These are phyloP conservation scores for Plasmodium coatneyi DNA, from an alignment of 169 alveolate species.

Conservation along the genomic window DNA sequence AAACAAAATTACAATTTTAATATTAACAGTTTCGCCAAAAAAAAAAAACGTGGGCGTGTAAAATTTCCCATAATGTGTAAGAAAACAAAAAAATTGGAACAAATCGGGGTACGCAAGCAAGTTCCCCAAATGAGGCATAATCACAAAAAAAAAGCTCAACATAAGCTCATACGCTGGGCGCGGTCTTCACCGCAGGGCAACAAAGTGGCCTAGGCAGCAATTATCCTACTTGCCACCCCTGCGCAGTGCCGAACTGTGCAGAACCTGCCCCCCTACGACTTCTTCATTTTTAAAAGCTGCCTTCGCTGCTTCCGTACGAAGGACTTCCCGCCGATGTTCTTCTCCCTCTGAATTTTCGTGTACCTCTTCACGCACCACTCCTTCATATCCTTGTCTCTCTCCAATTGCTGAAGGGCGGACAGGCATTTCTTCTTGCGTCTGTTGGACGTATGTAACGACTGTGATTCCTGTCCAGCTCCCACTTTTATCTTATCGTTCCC, in stretches of 20 bases:
- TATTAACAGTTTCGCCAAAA: neutral
- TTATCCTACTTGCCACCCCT: neutral
- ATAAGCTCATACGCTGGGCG: neutral
- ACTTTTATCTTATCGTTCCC: conserved; percentile 61
- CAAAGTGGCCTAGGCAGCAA: neutral
- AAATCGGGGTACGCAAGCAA: neutral
- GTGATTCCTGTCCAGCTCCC: conserved; percentile 73
- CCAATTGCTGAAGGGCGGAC: conserved; percentile 55
- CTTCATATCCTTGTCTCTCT: conserved; percentile 35
- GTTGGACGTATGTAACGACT: conserved; percentile 72
- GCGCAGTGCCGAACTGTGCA: neutral
- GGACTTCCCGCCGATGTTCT: conserved; percentile 74
- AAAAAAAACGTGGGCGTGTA: neutral
- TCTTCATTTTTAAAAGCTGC: conserved; percentile 12
- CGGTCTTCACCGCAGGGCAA: neutral
- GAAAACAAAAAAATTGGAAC: neutral
- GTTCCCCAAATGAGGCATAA: neutral
- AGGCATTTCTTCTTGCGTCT: conserved; percentile 41
- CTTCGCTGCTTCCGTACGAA: conserved; percentile 64
- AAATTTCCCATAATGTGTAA: neutral
- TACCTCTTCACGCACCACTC: conserved; percentile 71
- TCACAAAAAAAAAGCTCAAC: neutral
- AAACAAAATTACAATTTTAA: neutral
- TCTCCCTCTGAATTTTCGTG: conserved; percentile 64
- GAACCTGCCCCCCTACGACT: neutral